These are phyloP conservation scores for Leucocoprinus birnbaumii DNA, from an alignment of 768 basidiomycete species.

Conservation along the genomic window DNA sequence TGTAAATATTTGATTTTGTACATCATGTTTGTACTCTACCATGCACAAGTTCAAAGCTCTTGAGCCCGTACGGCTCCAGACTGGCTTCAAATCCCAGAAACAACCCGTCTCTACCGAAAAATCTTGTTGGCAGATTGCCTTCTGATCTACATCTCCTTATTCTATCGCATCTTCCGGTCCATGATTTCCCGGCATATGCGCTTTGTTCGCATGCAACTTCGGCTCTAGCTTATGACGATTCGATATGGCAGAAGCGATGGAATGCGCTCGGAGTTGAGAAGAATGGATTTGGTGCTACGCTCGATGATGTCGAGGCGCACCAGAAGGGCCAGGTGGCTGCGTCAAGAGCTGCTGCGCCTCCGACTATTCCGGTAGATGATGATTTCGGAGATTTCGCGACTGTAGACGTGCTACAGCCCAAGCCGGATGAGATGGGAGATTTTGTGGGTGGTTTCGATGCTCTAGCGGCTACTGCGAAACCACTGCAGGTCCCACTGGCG, in stretches of 20 bases:
- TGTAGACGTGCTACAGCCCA: constrained; percentile 30
- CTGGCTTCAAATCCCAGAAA: constrained; percentile 9
- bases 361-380: constrained; percentile 70
- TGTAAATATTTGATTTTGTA: constrained; percentile 1
- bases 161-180: constrained; percentile 69
- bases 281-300: constrained; percentile 38
- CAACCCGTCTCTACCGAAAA: constrained; percentile 15
- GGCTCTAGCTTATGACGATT: constrained; percentile 64
- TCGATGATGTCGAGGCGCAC: constrained; percentile 59
- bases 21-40: neutral
- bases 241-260: constrained; percentile 78
- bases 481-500: constrained; percentile 18
- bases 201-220: constrained; percentile 63
- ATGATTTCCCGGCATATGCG: constrained; percentile 78
- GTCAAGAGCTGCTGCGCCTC: constrained; percentile 46
- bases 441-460: constrained; percentile 26
- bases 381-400: constrained; percentile 88
- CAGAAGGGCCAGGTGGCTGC: constrained; percentile 34
- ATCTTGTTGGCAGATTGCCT: constrained; percentile 75
- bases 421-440: constrained; percentile 39
- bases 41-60: constrained; percentile 91
- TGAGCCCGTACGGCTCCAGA: constrained; percentile 59
- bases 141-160: constrained; percentile 73
- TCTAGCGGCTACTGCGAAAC: constrained; percentile 11
- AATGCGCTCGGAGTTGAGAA: constrained; percentile 49